These are phyloP conservation scores for Ascochyta pisi DNA, from an alignment of 2,329 filamentous ascomycete genomes.

Conservation along the genomic window DNA sequence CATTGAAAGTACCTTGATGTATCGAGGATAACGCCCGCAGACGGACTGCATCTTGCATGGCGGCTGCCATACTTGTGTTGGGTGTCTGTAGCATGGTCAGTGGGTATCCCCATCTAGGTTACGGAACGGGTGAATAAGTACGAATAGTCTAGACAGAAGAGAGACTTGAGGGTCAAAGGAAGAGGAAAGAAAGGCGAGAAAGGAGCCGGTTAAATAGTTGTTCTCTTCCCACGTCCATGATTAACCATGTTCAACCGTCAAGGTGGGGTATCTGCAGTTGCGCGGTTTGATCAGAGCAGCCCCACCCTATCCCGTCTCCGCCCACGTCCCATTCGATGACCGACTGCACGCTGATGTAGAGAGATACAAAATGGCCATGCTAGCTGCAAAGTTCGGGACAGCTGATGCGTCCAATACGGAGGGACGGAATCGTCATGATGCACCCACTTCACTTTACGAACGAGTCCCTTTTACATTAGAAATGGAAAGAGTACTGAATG, in stretches of 20 bases:
- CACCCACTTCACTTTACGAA: neutral
- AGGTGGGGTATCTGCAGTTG: conserved; percentile 35
- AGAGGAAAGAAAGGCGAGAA: conserved; percentile 1
- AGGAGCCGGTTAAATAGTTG: conserved; percentile 29
- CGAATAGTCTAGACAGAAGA: conserved; percentile 17
- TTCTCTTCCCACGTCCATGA: conserved; percentile 14
- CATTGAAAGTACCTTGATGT: conserved; percentile 48
- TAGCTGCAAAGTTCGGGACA: neutral
- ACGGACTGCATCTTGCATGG: conserved; percentile 40
- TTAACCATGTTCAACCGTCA: conserved; percentile 33
- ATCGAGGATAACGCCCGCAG: conserved; percentile 45
- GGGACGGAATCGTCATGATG: neutral
- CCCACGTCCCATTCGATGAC: conserved; percentile 9
- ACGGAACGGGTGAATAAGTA: conserved; percentile 22
- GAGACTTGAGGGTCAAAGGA: neutral
- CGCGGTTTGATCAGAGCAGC: neutral
- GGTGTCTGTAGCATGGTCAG: conserved; percentile 33
- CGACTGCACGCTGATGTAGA: conserved; percentile 5
- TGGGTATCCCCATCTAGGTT: neutral
- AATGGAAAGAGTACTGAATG: too few relatives aligned
- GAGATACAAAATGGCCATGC: neutral
- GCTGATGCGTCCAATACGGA: neutral
- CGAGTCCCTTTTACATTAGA: too few relatives aligned
- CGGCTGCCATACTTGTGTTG: conserved; percentile 40
- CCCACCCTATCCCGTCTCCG: conserved; percentile 4